These are phyloP conservation scores for Pyrenophora graminea DNA, from an alignment of 2,329 filamentous ascomycete species.

Conservation along the genomic window DNA sequence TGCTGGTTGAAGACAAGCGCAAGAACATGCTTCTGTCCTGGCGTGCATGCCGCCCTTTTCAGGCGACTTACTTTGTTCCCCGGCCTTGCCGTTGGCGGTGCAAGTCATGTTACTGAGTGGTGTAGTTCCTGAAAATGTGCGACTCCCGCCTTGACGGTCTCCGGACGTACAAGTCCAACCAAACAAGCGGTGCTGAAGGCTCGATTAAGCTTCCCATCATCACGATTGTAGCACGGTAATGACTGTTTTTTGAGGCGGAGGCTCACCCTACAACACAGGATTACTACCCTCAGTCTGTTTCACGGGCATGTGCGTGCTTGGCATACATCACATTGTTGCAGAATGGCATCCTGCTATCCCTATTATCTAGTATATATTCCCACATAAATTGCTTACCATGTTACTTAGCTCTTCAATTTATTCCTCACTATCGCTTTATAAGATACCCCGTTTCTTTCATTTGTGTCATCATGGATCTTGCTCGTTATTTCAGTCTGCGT, in stretches of 20 bases:
- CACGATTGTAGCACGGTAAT: not conserved
- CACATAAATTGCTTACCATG: not conserved
- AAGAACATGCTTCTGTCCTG: not conserved
- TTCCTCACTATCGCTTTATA: not conserved
- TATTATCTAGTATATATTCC: slow-evolving; percentile 3
- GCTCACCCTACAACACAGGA: not conserved
- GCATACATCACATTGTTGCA: not conserved
- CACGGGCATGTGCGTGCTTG: slow-evolving; percentile 4
- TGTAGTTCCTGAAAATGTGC: not conserved
- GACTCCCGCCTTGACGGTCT: not conserved
- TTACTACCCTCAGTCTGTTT: not conserved
- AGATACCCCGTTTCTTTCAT: not conserved
- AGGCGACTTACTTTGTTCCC: not conserved
- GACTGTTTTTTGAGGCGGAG: slow-evolving; percentile 3
- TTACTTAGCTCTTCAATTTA: not conserved
- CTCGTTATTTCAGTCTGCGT: slow-evolving; percentile 23
- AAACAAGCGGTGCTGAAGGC: not conserved
- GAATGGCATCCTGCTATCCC: not conserved
- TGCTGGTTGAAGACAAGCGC: not conserved
- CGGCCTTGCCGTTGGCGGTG: slow-evolving; percentile 1
- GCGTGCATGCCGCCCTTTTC: not conserved
- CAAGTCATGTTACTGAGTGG: not conserved
- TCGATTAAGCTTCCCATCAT: not conserved
- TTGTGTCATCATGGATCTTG: slow-evolving; percentile 21
- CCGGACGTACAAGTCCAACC: not conserved